These are phyloP conservation scores for Staphylotrichum tortipilum DNA, from an alignment of 495 filamentous ascomycete genomes.

Conservation along the genomic window DNA sequence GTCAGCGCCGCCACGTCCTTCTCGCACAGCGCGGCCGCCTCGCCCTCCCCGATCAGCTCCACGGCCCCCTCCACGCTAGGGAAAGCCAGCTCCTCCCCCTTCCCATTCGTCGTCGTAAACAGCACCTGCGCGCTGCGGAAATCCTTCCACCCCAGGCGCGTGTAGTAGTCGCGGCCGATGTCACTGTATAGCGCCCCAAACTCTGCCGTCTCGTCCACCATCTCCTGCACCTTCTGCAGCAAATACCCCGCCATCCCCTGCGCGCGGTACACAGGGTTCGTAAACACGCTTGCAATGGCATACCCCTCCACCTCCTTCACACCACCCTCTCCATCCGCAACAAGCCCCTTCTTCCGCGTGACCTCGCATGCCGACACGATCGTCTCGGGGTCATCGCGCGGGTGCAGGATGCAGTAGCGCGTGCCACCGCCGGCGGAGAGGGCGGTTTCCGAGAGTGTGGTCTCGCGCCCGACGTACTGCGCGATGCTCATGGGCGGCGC, in stretches of 20 bases:
- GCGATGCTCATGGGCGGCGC: constrained; percentile 13
- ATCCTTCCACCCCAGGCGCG: constrained; percentile 12
- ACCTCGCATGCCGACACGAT: constrained; percentile 20
- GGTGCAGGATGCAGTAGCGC: constrained; percentile 15
- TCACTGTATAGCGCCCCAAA: constrained; percentile 15
- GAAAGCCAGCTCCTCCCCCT: not conserved
- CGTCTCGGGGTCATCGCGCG: constrained; percentile 6
- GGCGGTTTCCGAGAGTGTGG: constrained; percentile 9
- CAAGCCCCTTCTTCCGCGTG: constrained; percentile 5
- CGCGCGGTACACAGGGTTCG: constrained; percentile 10
- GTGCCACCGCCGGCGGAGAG: constrained; percentile 14
- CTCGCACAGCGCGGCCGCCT: not conserved
- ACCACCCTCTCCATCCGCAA: not conserved
- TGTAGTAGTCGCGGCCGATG: constrained; percentile 12
- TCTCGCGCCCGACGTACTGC: constrained; percentile 15
- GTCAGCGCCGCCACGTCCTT: constrained; percentile 1
- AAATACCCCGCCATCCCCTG: constrained; percentile 13
- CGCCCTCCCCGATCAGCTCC: constrained; percentile 1
- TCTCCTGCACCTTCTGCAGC: constrained; percentile 8
- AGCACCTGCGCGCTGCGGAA: constrained; percentile 11
- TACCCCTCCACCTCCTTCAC: constrained; percentile 1
- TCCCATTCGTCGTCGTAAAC: not conserved
- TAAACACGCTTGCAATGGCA: constrained; percentile 17
- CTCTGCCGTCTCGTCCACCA: constrained; percentile 1
- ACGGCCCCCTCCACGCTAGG: not conserved